Evolutionary conservation across 495 filamentous ascomycete genomes (phyloP).

Genomic region (Podospora pseudocomata): DNA sequence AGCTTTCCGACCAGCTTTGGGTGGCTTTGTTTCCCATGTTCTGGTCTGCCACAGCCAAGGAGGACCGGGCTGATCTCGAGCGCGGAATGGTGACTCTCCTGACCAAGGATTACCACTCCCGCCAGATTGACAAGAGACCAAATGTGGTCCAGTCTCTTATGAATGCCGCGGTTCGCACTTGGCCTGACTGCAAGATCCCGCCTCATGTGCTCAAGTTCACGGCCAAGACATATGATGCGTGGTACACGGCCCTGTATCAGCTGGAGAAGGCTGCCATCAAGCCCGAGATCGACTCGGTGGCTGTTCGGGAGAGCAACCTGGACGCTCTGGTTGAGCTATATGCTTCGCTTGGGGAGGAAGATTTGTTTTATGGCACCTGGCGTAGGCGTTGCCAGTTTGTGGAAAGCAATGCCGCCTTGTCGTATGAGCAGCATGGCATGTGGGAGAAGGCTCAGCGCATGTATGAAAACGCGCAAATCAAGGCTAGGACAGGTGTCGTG

Average conservation of each 20-base stretch:
- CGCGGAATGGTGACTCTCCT: conserved; percentile 81
- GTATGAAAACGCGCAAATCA: conserved; percentile 95
- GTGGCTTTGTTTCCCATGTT: conserved; percentile 84
- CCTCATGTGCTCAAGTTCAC: conserved; percentile 94
- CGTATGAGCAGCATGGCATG: conserved; percentile 98
- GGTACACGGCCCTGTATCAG: conserved; percentile 84
- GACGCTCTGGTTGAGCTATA: conserved; percentile 93
- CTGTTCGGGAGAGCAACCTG: conserved; percentile 85
- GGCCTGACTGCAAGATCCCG: conserved; percentile 83
- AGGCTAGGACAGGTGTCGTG: conserved; percentile 85
- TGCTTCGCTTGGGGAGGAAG: conserved; percentile 82
- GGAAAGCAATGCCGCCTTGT: conserved; percentile 93
- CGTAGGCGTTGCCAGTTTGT: conserved; percentile 90
- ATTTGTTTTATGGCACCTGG: conserved; percentile 98
- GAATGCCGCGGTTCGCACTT: conserved; percentile 74
- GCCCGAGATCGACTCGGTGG: conserved; percentile 76
- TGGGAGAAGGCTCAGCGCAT: conserved; percentile 97
- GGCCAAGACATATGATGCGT: conserved; percentile 85
- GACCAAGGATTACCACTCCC: conserved; percentile 90
- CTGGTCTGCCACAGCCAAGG: conserved; percentile 82
- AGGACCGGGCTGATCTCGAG: conserved; percentile 87
- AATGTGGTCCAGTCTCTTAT: conserved; percentile 91
- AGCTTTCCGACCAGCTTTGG: conserved; percentile 83
- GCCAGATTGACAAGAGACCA: conserved; percentile 88
- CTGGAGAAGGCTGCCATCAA: conserved; percentile 80